A percentile compares a stretch with the other conserved stretches of the same genome.
Evolutionary conservation across 768 basidiomycete species (phyloP).

Genomic region (Boletus eberwhitei): DNA sequence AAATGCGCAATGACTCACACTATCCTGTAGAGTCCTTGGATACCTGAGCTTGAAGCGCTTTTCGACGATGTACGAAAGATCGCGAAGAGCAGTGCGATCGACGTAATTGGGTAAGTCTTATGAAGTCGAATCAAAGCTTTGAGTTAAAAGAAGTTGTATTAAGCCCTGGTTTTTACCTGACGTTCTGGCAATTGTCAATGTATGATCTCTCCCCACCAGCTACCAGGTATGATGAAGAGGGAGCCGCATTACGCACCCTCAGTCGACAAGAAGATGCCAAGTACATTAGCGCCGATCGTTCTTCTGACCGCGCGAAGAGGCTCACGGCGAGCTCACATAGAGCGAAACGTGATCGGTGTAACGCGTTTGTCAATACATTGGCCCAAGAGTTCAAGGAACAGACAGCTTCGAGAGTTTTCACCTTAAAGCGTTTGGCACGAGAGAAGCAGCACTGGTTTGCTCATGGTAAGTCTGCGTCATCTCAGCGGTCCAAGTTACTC

Average conservation of each 20-base stretch:
- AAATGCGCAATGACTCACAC: conserved; percentile 8
- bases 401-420: conserved; percentile 65
- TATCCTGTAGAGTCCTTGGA: conserved; percentile 63
- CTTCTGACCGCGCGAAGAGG: conserved; percentile 60
- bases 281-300: conserved; percentile 65
- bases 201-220: conserved; percentile 84
- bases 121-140: conserved; percentile 1
- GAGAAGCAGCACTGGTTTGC: conserved; percentile 86
- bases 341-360: conserved; percentile 62
- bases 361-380: conserved; percentile 53
- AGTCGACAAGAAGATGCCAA: conserved; percentile 68
- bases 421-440: conserved; percentile 68
- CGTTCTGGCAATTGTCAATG: conserved; percentile 95
- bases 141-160: conserved; percentile 2
- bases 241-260: conserved; percentile 52
- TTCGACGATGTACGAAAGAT: conserved; percentile 77
- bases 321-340: conserved; percentile 56
- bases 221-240: conserved; percentile 76
- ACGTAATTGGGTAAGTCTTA: conserved; percentile 66
- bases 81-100: conserved; percentile 59
- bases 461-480: conserved; percentile 40
- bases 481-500: conserved; percentile 1
- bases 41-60: conserved; percentile 64
- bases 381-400: conserved; percentile 76
- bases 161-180: conserved; percentile 89